Conservation (phyloP, 164 flowering plant genomes). For the Aristolochia californica region DNA sequence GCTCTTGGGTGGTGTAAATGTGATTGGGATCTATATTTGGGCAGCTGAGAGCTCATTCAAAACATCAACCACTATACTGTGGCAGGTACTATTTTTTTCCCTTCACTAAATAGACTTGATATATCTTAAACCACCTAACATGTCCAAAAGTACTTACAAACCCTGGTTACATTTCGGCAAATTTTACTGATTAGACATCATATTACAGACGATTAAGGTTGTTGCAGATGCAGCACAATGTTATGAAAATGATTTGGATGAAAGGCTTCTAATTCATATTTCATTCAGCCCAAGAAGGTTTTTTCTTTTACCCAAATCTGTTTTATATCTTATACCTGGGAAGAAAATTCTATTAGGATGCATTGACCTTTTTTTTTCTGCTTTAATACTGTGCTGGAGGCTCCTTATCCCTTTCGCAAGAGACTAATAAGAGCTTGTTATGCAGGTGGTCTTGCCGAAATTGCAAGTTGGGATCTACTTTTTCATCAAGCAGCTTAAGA, state of each 20-base stretch:
- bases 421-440: slow-evolving; percentile 2
- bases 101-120: not conserved
- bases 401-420: not conserved
- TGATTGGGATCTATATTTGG: slow-evolving; percentile 79
- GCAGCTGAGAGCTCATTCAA: slow-evolving; percentile 50
- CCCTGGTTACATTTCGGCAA: no score
- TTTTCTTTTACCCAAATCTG: not conserved
- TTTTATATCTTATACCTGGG: not conserved
- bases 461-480: slow-evolving; percentile 44
- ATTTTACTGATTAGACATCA: no score
- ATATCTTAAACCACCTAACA: no score
- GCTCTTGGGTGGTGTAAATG: slow-evolving; percentile 79
- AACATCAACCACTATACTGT: slow-evolving; percentile 47
- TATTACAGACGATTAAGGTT: slow-evolving; percentile 55
- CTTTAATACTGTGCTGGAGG: not conserved
- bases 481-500: slow-evolving; percentile 52
- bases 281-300: slow-evolving; percentile 84
- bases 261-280: slow-evolving; percentile 68
- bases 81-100: slow-evolving; percentile 43
- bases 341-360: not conserved
- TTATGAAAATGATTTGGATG: slow-evolving; percentile 30
- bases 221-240: slow-evolving; percentile 58
- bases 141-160: no score
- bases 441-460: slow-evolving; percentile 79
- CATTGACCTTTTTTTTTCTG: not conserved